These are phyloP conservation scores for Aspergillus terreus DNA, from an alignment of 2,329 filamentous ascomycete genomes.

Conservation along the genomic window DNA sequence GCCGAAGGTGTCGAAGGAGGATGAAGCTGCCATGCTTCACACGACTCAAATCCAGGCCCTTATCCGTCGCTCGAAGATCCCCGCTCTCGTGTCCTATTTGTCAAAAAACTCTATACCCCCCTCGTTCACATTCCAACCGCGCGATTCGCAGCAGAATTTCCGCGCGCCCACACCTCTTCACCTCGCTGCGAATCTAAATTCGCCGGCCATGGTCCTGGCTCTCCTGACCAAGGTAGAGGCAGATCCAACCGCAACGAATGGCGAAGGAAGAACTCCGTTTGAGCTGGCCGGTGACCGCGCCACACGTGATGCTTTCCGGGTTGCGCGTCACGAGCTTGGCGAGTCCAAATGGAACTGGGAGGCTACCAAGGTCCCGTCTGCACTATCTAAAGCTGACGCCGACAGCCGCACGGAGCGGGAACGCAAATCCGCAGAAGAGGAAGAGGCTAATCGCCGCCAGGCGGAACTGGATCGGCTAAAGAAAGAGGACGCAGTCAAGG, in stretches of 20 bases:
- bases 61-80: constrained; percentile 84
- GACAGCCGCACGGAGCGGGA: constrained; percentile 68
- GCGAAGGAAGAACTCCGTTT: constrained; percentile 79
- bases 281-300: constrained; percentile 80
- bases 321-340: constrained; percentile 78
- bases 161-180: constrained; percentile 83
- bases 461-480: constrained; percentile 71
- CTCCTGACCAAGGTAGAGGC: constrained; percentile 71
- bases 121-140: constrained; percentile 71
- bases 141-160: constrained; percentile 63
- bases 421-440: constrained; percentile 62
- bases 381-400: constrained; percentile 67
- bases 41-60: constrained; percentile 85
- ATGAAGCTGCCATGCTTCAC: constrained; percentile 77
- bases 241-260: constrained; percentile 67
- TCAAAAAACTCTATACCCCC: constrained; percentile 67
- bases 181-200: constrained; percentile 77
- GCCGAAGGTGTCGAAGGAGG: constrained; percentile 72
- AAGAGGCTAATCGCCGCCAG: constrained; percentile 67
- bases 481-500: constrained; percentile 53
- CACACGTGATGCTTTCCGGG: constrained; percentile 86
- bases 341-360: constrained; percentile 78
- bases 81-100: constrained; percentile 80
- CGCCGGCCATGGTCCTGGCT: constrained; percentile 70
- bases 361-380: constrained; percentile 65